Evolutionary conservation across 176 grass and related monocot species (phyloP).

Genomic region (maize (Zea mays)): Zm-B73-REFERENCE-NAM-5.0 NC_050098.1:209061501-209062000

Average conservation of each 20-base stretch:
- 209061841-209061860: no score
- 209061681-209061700: neutral
- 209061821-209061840: slow-evolving; percentile 26
- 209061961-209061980: no score
- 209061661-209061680: slow-evolving; percentile 12
- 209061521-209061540: neutral
- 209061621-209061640: neutral
- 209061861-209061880: no score
- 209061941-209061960: no score
- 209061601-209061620: neutral
- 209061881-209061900: no score
- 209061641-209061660: slow-evolving; percentile 32
- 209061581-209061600: neutral
- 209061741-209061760: neutral
- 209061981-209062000: no score
- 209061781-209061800: neutral
- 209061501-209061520: neutral
- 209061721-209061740: slow-evolving; percentile 14
- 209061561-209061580: neutral
- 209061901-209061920: no score
- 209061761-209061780: neutral
- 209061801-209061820: neutral
- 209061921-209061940: no score
- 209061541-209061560: neutral
- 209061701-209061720: slow-evolving; percentile 7